Evolutionary conservation across 1,139 yeast genomes (phyloP), one percentile per base, ranked within the genome.

Genomic region (Arxiozyma bovina): DNA sequence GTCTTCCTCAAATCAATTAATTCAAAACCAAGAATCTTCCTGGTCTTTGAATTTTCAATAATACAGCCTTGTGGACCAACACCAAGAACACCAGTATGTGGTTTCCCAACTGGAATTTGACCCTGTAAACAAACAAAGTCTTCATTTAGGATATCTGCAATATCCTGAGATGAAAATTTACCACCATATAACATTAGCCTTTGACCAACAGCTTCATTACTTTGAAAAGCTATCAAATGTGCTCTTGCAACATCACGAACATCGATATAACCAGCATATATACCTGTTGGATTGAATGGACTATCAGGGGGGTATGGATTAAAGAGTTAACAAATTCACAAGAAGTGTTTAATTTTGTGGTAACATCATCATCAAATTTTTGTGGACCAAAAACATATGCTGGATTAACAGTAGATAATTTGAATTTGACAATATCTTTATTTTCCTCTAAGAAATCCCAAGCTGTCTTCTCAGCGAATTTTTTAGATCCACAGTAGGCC

Each of bases 401-500:
- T n/a, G 84, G 84, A 57, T 74, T 75, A 8, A 80, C 74, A 0
- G 77, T 71, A 12, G 76, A 65, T 25, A 81, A 61, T 9, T 68
- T 68, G 62, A 80, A 80, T 27, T 65, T 66, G 11, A 79, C 76
- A 4, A 70, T 69, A 34, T 71, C 62, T 8, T 60, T 57, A 49
- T 68, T 64, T 17, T 57, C 59, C 49, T 71, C 62, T 34, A 76
- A 67, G 56, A 77, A 81, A 2, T 78, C 75, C 82, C 85, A 79
- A 1, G 81, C 83, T 1, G 79, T 77, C 56, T 67, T 65, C 62
- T 80, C 85, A 20, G 83, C 81, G 54, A 73, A 72, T 40, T 72
- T 76, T 64, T 81, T 81, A 7, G 83, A 78, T 0, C 76, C 81
- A 57, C 68, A 56, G 66, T 80, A 80, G 5, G 78, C 83, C 40